phyloP scores from a whole-genome alignment of 2,329 filamentous ascomycete genomes.

The Diaporthe eres region DNA sequence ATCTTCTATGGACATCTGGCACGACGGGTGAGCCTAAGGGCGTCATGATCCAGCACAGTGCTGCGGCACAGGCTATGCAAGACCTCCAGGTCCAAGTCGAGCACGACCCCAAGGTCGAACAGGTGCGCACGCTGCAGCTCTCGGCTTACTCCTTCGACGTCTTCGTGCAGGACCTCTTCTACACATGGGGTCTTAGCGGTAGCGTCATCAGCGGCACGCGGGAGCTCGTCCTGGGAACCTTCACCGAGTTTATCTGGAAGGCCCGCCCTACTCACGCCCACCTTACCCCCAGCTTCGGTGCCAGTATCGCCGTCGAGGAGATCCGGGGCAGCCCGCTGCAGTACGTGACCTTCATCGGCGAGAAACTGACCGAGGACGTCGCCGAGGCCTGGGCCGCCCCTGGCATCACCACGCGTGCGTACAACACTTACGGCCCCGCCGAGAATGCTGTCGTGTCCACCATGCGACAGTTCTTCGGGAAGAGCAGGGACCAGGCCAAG shows the following conservation, averaged over 20 bases:
- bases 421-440: conserved; percentile 36
- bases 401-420: conserved; percentile 41
- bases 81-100: conserved; percentile 54
- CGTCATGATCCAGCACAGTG: conserved; percentile 51
- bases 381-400: conserved; percentile 55
- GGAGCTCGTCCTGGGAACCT: conserved; percentile 67
- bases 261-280: conserved; percentile 31
- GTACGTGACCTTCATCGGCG: conserved; percentile 52
- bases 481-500: conserved; percentile 47
- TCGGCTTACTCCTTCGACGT: conserved; percentile 36
- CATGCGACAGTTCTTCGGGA: conserved; percentile 41
- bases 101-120: conserved; percentile 44
- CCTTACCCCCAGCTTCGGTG: conserved; percentile 31
- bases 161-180: conserved; percentile 75
- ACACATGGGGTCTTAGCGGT: conserved; percentile 72
- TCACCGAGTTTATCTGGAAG: conserved; percentile 47
- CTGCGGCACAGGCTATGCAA: conserved; percentile 53
- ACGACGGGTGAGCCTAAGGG: conserved; percentile 53
- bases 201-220: conserved; percentile 70
- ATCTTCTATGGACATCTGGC: conserved; percentile 52
- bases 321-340: conserved; percentile 25
- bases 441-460: conserved; percentile 47
- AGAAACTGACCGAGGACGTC: conserved; percentile 51
- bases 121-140: conserved; percentile 32
- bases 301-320: conserved; percentile 44